phyloP scores from a whole-genome alignment of 2,329 filamentous ascomycete species.

The Sordariomycetes sp. region DNA sequence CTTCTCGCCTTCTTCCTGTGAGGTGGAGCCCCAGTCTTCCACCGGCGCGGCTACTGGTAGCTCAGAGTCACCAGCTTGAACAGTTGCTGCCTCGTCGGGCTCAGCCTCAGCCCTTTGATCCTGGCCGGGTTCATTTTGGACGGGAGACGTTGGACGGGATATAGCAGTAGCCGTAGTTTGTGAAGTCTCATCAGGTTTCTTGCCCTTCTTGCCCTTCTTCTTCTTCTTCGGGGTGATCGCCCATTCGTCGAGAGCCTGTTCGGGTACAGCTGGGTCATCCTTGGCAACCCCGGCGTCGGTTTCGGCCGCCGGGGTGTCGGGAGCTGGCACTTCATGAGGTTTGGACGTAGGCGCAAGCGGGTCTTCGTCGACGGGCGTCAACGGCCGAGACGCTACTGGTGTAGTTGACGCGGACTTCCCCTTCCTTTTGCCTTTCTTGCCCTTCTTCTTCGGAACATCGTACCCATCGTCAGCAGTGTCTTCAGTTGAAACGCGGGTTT shows the following conservation, averaged over 20 bases:
- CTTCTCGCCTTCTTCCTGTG: conserved; percentile 19
- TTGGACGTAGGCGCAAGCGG: background rate
- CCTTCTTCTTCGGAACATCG: background rate
- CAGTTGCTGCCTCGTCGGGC: background rate
- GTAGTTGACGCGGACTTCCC: conserved; percentile 6
- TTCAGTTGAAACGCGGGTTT: background rate
- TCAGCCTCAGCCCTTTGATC: background rate
- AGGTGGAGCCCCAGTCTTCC: background rate
- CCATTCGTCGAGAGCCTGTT: conserved; percentile 10
- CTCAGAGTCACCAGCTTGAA: background rate
- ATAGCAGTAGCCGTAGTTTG: background rate
- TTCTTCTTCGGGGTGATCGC: conserved; percentile 14
- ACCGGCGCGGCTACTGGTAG: background rate
- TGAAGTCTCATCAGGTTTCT: background rate
- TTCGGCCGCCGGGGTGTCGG: background rate
- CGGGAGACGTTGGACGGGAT: background rate
- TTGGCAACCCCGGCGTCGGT: background rate
- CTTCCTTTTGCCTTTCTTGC: conserved; percentile 11
- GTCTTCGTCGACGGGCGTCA: background rate
- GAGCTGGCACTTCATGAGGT: background rate
- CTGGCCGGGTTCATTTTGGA: background rate
- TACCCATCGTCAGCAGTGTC: background rate
- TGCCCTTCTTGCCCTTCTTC: conserved; percentile 18
- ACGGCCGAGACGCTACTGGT: conserved; percentile 4
- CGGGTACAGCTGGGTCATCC: conserved; percentile 1